phyloP scores from a whole-genome alignment of 176 grass and related monocot genomes.

The Panicum miliaceum region DNA sequence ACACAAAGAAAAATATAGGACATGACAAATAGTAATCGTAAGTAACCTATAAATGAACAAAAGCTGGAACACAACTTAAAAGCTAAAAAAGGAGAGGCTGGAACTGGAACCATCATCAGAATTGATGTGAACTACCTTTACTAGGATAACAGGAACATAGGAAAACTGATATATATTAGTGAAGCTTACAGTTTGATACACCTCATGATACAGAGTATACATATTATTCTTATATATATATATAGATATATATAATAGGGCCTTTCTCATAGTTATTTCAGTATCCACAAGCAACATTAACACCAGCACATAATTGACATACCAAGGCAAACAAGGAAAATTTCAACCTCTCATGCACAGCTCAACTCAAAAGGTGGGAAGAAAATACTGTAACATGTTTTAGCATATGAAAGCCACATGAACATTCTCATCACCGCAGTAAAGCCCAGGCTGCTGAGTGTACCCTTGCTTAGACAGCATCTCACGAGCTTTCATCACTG shows the following conservation, averaged over 20 bases:
- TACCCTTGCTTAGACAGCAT: constrained; percentile 81
- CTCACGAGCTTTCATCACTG: constrained; percentile 68
- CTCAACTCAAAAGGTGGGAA: constrained; percentile 5
- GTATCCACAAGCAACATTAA: constrained; percentile 2
- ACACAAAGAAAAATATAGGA: not conserved
- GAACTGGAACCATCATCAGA: not conserved
- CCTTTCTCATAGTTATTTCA: constrained; percentile 38
- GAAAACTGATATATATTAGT: not conserved
- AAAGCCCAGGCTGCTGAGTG: constrained; percentile 84
- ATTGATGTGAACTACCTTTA: not conserved
- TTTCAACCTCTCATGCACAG: constrained; percentile 21
- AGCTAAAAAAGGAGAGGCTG: too few relatives aligned
- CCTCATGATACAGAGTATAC: constrained; percentile 8
- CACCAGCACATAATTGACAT: not conserved
- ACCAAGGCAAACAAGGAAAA: constrained; percentile 28
- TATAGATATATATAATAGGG: not conserved
- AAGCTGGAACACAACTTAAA: not conserved
- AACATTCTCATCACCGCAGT: constrained; percentile 80
- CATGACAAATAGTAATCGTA: not conserved
- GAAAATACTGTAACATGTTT: constrained; percentile 26
- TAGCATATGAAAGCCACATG: constrained; percentile 82
- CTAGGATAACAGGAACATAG: not conserved
- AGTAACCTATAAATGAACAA: not conserved
- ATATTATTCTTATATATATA: constrained; percentile 15
- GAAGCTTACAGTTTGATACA: not conserved